Evolutionary conservation across 2,329 filamentous ascomycete genomes (phyloP), one percentile per base, ranked within the genome.

Genomic region (Aspergillus ruber): DNA sequence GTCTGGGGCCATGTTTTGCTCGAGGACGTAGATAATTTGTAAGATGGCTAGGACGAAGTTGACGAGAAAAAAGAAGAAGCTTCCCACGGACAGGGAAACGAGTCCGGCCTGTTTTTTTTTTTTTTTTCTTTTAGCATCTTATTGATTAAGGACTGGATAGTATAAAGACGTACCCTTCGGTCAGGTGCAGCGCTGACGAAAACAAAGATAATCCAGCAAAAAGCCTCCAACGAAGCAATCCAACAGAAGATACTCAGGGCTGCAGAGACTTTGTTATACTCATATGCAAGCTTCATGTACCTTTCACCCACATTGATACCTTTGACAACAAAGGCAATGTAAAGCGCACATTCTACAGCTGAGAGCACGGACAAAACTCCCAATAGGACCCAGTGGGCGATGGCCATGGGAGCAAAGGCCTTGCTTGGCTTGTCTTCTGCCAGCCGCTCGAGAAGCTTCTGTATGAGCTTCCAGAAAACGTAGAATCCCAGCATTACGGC

Each of bases 391-490:
- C 54, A 55, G 40, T 61, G 58, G 5, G 55, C 7, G 15, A 48
- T 43, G 0, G 39, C 25, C 10, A 58, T 45, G 2, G 47, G 39
- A 2, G 44, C 43, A 18, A 55, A 53, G 1, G 55, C 52, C 25
- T 50, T 58, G 3, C 49, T 53, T 2, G 36, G 36, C 3, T 39
- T 39, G 0, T 51, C 44, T 29, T 52, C 48, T 4, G 50, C 49
- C 17, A 57, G 49, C 7, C 52, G 48, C 8, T 51, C 46, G 18
- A 62, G 49, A 7, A 54, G 32, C 39, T 43, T 32, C 35, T 61
- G 52, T 8, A 57, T 51, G 13, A 59, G 36, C 3, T 42, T 44
- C 45, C 56, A 62, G 47, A 61, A 56, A 33, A 56, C 47, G 23
- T 52, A 53, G 39, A 56, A 50, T 10, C 56, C 35, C 12, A 61